Evolutionary conservation across 768 basidiomycete genomes (phyloP).

Genomic region (Ramaria sp.): DNA sequence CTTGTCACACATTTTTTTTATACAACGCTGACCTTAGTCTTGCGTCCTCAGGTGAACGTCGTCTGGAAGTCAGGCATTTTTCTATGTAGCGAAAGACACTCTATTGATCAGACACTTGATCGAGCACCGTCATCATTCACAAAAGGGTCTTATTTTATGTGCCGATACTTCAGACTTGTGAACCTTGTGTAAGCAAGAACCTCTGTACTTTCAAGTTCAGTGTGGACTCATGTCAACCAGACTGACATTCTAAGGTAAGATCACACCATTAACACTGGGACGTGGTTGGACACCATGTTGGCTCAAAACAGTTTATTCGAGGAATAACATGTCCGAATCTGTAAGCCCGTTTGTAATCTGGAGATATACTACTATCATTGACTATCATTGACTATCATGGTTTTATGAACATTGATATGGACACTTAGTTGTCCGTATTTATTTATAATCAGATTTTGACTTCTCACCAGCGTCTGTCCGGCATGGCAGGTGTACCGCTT

Average conservation of each 20-base stretch:
- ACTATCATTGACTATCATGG: too few relatives aligned
- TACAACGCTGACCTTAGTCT: neutral
- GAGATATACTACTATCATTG: neutral
- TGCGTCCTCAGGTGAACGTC: too few relatives aligned
- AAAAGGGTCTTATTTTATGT: neutral
- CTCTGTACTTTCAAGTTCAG: neutral
- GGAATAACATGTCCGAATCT: neutral
- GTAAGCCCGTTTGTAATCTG: too few relatives aligned
- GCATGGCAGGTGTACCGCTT: neutral
- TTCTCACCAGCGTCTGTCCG: neutral
- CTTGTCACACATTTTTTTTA: too few relatives aligned
- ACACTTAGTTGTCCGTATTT: neutral
- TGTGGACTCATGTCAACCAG: neutral
- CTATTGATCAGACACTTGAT: neutral
- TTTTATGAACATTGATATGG: neutral
- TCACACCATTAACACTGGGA: too few relatives aligned
- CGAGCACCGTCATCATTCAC: neutral
- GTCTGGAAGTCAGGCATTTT: neutral
- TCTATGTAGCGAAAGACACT: neutral
- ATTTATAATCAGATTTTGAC: neutral
- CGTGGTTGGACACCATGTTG: too few relatives aligned
- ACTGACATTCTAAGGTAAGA: neutral
- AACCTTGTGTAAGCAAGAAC: neutral
- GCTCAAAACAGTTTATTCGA: neutral
- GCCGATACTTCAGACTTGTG: neutral